Evolutionary conservation across 352 stramenopile species (phyloP).

Genomic region (Globisporangium nagaii): DNA sequence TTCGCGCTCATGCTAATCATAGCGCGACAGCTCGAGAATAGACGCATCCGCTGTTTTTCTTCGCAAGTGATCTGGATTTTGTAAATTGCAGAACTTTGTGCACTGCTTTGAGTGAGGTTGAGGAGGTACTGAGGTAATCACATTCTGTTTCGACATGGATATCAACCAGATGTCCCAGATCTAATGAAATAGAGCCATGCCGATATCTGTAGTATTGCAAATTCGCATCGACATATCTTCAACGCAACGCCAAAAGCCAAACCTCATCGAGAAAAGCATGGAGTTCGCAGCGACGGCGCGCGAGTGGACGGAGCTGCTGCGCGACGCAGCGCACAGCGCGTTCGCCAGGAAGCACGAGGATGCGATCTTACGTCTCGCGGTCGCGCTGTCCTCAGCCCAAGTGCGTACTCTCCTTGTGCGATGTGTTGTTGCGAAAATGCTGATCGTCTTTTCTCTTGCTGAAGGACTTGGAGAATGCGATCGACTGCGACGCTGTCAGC

Average conservation of each 20-base stretch:
- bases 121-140: too few relatives aligned
- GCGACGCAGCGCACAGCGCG: slow-evolving; percentile 10
- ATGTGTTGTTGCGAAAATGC: background rate
- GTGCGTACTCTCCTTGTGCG: background rate
- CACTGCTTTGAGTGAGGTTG: too few relatives aligned
- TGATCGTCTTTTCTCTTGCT: background rate
- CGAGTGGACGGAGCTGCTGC: slow-evolving; percentile 43
- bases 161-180: too few relatives aligned
- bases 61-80: too few relatives aligned
- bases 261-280: slow-evolving; percentile 5
- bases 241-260: too few relatives aligned
- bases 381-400: slow-evolving; percentile 22
- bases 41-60: too few relatives aligned
- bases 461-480: slow-evolving; percentile 3
- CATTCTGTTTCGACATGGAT: too few relatives aligned
- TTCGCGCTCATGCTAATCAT: background rate
- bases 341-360: slow-evolving; percentile 25
- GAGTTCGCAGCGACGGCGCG: slow-evolving; percentile 24
- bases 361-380: slow-evolving; percentile 23
- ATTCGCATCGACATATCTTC: too few relatives aligned
- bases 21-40: too few relatives aligned
- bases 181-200: too few relatives aligned
- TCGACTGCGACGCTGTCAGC: slow-evolving; percentile 4
- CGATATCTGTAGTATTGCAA: too few relatives aligned
- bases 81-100: too few relatives aligned